Evolutionary conservation across 2,329 filamentous ascomycete species (phyloP), one percentile per base, ranked within the genome.

Genomic region (Bipolaris sorokiniana): DNA sequence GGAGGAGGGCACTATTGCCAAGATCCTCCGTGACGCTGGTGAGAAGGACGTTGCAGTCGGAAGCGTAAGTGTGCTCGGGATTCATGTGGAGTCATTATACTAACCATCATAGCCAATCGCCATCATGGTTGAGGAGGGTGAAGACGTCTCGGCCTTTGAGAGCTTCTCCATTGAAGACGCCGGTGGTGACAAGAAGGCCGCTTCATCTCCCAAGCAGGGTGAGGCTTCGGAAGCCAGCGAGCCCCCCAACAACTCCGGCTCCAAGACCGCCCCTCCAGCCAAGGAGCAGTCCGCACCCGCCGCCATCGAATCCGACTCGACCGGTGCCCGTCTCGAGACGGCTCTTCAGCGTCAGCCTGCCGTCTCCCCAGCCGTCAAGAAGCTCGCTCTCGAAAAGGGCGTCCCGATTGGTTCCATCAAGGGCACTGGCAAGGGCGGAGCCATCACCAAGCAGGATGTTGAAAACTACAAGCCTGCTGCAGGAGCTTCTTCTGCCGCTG

Each of bases 1-100:
- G 81, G 95, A 99, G 75, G 95, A 98, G 77, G 95, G 94, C 83
- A 86, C 96, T 59, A 85, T 99, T 68, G 94, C 95, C 73, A 97
- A 97, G 86, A 86, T 98, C 64, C 83, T 99, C 74, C 95, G 92
- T 82, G 90, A 97, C 44, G 89, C 90, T 59, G 96, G 96, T 66
- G 90, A 89, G 79, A 99, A 98, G 84, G 95, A 99, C 77, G 83
- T 99, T 62, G 79, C 94, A 28, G 92, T 99, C 71, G 95, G 95
- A 78, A 95, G 90, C 80, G 95, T 99, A 87, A 82, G 70, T 68
- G 44, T 45, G 38, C 54, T 6, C 15, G 13, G 16, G n/a, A 13
- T 28, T 15, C 11, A 13, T 15, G 40, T 16, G 22, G 11, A 22
- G 13, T 18, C 1, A 3, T 15, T 10, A 23, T 51, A 71, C 75